Percentiles rank a stretch among this genome's conserved stretches.
Evolutionary conservation across 2,329 filamentous ascomycete genomes (phyloP).

Genomic region (Thelonectria olida): DNA sequence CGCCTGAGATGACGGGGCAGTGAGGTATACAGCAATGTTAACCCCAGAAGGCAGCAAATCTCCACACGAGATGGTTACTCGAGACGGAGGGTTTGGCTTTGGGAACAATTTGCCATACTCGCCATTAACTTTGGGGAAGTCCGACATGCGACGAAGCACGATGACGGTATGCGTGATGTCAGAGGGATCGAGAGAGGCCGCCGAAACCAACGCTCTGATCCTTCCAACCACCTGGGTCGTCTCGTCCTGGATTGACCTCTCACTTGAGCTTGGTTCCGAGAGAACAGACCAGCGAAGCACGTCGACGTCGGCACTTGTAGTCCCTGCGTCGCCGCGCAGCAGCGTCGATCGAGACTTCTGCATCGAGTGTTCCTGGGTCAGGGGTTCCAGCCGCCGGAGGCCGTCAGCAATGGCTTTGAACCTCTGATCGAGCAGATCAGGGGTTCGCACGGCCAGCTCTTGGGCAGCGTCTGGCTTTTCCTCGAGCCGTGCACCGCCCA

Average conservation of each 20-base stretch:
- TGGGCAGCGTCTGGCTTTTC: conserved; percentile 46
- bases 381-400: conserved; percentile 33
- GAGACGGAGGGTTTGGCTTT: conserved; percentile 82
- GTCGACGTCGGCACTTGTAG: conserved; percentile 30
- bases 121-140: conserved; percentile 79
- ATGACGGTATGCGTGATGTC: conserved; percentile 68
- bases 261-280: conserved; percentile 34
- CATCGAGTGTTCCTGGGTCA: conserved; percentile 7
- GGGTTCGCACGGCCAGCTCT: conserved; percentile 58
- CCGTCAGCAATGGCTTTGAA: conserved; percentile 58
- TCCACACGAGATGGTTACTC: conserved; percentile 85
- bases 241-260: conserved; percentile 55
- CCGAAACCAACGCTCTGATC: conserved; percentile 52
- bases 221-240: conserved; percentile 57
- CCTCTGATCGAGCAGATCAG: conserved; percentile 71
- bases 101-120: conserved; percentile 80
- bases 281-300: conserved; percentile 52
- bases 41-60: conserved; percentile 66
- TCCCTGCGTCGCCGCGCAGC: conserved; percentile 10
- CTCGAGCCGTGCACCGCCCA: conserved; percentile 65
- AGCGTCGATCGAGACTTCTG: conserved; percentile 11
- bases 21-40: conserved; percentile 68
- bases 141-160: conserved; percentile 79
- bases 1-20: conserved; percentile 46
- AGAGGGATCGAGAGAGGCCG: conserved; percentile 40